These are phyloP conservation scores for Chaetomium olivaceum DNA, from an alignment of 2,329 filamentous ascomycete genomes.

Conservation along the genomic window DNA sequence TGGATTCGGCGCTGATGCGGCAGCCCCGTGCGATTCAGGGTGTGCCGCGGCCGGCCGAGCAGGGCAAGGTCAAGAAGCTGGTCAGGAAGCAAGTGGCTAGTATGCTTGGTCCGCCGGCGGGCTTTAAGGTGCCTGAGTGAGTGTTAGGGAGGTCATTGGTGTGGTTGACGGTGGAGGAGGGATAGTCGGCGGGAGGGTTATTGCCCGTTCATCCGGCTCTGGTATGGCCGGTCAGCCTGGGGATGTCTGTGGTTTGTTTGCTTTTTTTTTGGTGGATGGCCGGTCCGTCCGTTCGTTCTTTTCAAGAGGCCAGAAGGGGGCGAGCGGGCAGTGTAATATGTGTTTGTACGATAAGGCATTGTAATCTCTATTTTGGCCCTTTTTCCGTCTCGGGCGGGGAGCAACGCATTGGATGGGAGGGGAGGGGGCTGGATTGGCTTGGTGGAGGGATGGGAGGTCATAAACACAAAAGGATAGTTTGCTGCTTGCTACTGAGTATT, in stretches of 20 bases:
- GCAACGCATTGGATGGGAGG: not conserved
- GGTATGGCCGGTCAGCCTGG: not conserved
- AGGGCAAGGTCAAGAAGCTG: constrained; percentile 52
- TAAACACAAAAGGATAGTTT: constrained; percentile 16
- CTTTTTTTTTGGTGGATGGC: not conserved
- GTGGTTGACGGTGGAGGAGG: not conserved
- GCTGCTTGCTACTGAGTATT: constrained; percentile 9
- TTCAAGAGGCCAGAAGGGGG: not conserved
- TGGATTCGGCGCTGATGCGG: constrained; percentile 86
- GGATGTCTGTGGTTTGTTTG: not conserved
- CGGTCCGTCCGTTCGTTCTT: not conserved
- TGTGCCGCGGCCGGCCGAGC: constrained; percentile 65
- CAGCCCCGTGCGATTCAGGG: constrained; percentile 89
- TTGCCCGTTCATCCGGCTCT: not conserved
- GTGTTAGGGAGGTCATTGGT: not conserved
- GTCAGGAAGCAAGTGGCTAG: constrained; percentile 56
- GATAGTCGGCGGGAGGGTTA: not conserved
- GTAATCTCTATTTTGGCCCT: not conserved
- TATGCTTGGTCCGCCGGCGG: constrained; percentile 37
- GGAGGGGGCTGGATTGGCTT: constrained; percentile 1
- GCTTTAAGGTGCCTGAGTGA: constrained; percentile 25
- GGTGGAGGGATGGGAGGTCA: not conserved
- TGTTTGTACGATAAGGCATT: constrained; percentile 17
- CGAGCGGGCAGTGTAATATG: constrained; percentile 12
- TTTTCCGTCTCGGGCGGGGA: not conserved